Conservation (phyloP, 208 protist genomes). For the Trypanosoma scelopori region DNA sequence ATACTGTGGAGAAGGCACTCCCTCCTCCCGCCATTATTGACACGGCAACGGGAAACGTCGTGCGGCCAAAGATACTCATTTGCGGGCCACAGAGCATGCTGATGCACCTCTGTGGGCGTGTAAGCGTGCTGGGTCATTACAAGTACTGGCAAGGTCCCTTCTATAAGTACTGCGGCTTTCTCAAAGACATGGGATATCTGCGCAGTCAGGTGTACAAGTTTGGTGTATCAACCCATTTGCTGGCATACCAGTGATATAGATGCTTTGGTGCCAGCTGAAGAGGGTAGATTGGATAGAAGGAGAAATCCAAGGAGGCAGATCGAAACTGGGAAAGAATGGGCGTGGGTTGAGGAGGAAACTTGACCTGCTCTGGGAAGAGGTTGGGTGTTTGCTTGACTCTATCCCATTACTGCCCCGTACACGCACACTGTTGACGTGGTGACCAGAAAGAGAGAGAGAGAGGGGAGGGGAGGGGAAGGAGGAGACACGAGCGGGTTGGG, state of each 20-base stretch:
- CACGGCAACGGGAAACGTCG: conserved; percentile 23
- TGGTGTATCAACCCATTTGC: conserved; percentile 79
- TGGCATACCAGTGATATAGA: conserved; percentile 53
- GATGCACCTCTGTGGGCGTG: conserved; percentile 63
- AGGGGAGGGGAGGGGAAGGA: no score
- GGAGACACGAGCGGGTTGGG: not conserved
- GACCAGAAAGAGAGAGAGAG: conserved; percentile 4
- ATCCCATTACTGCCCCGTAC: not conserved
- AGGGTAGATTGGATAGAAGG: not conserved
- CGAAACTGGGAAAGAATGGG: no score
- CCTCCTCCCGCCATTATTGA: conserved; percentile 23
- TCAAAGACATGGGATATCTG: conserved; percentile 86
- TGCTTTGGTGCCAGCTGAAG: conserved; percentile 1
- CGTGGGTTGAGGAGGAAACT: no score
- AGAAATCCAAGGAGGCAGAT: no score
- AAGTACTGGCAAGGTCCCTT: conserved; percentile 79
- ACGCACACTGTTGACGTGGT: not conserved
- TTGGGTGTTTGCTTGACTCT: not conserved
- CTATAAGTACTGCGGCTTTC: conserved; percentile 74
- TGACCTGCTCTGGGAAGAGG: no score
- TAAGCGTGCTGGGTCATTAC: conserved; percentile 56
- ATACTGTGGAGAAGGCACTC: conserved; percentile 32
- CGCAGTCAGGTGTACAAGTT: conserved; percentile 88
- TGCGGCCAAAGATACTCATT: conserved; percentile 61
- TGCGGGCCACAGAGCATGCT: conserved; percentile 84